Conservation (phyloP, 116 monocot genomes). For the Posidonia oceanica region DNA sequence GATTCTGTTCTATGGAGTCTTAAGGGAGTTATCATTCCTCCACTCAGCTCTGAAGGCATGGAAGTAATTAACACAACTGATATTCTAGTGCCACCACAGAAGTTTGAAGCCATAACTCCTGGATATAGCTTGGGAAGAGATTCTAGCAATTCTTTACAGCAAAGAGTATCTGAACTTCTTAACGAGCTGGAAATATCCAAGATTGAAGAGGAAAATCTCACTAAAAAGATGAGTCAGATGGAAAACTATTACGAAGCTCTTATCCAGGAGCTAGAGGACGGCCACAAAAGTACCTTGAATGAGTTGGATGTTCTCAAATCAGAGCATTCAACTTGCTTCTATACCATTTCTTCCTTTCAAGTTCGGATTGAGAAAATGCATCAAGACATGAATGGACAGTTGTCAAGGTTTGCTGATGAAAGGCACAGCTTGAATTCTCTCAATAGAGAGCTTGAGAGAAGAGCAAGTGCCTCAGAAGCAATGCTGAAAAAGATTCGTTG, state of each 20-base stretch:
- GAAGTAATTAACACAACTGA: slow-evolving; percentile 10
- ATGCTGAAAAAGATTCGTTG: slow-evolving; percentile 66
- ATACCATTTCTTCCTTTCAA: slow-evolving; percentile 69
- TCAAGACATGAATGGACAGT: slow-evolving; percentile 61
- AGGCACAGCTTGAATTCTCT: slow-evolving; percentile 40
- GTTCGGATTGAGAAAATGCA: slow-evolving; percentile 57
- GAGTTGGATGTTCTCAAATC: slow-evolving; percentile 59
- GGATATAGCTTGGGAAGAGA: slow-evolving; percentile 4
- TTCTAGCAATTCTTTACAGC: slow-evolving; percentile 21
- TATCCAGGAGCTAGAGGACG: slow-evolving; percentile 77
- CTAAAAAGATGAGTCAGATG: slow-evolving; percentile 74
- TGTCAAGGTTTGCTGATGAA: slow-evolving; percentile 51
- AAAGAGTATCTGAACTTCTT: slow-evolving; percentile 52
- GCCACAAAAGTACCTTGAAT: slow-evolving; percentile 40
- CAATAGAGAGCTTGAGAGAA: slow-evolving; percentile 68
- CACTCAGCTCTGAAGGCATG: slow-evolving; percentile 1
- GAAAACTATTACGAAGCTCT: slow-evolving; percentile 75
- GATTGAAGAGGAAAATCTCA: slow-evolving; percentile 49
- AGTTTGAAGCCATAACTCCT: not conserved
- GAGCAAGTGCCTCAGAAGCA: slow-evolving; percentile 56
- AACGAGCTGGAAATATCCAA: slow-evolving; percentile 62
- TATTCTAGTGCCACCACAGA: slow-evolving; percentile 4
- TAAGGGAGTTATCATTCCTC: slow-evolving; percentile 21
- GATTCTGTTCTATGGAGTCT: slow-evolving; percentile 39
- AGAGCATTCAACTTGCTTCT: slow-evolving; percentile 56